Evolutionary conservation across 1,284 basidiomycete species (phyloP).

Genomic region (Nidula niveotomentosa): DNA sequence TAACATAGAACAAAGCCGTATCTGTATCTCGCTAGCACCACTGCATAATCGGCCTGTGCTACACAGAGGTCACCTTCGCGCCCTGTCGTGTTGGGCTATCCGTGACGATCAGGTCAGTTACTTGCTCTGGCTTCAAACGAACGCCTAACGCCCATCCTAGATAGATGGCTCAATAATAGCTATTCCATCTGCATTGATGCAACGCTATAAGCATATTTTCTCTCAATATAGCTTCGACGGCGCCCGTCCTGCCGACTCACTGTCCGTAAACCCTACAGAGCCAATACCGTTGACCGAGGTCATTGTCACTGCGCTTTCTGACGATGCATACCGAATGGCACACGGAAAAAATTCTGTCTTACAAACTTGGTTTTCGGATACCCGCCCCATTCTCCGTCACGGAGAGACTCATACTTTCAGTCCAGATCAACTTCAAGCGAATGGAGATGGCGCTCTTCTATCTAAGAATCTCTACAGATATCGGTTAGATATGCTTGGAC

Average conservation of each 20-base stretch:
- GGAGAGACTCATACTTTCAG: constrained; percentile 34
- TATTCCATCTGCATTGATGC: constrained; percentile 28
- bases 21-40: constrained; percentile 19
- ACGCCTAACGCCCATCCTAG: too few species aligned
- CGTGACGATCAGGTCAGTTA: constrained; percentile 21
- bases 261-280: constrained; percentile 19
- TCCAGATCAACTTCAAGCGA: too few species aligned
- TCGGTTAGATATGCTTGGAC: constrained; percentile 57
- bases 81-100: constrained; percentile 31
- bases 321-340: constrained; percentile 39
- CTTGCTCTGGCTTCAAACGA: too few species aligned
- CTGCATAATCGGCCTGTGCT: constrained; percentile 4
- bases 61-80: constrained; percentile 3
- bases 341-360: constrained; percentile 28
- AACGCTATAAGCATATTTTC: constrained; percentile 23
- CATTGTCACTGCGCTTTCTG: constrained; percentile 45
- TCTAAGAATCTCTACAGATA: too few species aligned
- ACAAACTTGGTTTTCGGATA: constrained; percentile 39
- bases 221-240: constrained; percentile 5
- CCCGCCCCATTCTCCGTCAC: constrained; percentile 46
- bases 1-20: constrained; percentile 7
- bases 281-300: constrained; percentile 37
- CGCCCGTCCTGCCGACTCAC: constrained; percentile 4
- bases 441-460: too few species aligned
- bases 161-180: constrained; percentile 20